These are phyloP conservation scores for Populus nigra DNA, from an alignment of 345 rosid genomes.

Conservation along the genomic window DNA sequence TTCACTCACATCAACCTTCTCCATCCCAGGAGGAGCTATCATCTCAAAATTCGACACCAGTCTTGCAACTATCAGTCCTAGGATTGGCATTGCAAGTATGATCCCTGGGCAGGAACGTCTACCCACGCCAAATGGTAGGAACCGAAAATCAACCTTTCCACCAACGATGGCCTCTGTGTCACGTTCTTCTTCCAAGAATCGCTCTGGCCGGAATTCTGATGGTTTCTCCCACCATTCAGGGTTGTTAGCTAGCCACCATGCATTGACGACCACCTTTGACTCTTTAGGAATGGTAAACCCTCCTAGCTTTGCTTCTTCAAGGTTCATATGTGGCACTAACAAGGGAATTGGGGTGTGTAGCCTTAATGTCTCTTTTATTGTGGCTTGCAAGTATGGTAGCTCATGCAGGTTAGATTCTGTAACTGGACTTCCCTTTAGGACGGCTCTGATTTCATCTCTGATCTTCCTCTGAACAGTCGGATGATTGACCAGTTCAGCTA, in stretches of 20 bases:
- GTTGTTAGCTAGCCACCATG: conserved; percentile 70
- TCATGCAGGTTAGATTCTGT: conserved; percentile 43
- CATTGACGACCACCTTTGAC: conserved; percentile 60
- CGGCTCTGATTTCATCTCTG: conserved; percentile 40
- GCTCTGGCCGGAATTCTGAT: conserved; percentile 50
- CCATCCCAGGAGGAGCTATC: conserved; percentile 34
- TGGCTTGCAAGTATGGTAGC: conserved; percentile 54
- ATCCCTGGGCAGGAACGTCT: conserved; percentile 62
- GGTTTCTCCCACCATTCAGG: conserved; percentile 56
- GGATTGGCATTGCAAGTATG: conserved; percentile 56
- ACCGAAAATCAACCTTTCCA: conserved; percentile 57
- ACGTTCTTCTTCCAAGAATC: conserved; percentile 51
- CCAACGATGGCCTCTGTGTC: conserved; percentile 44
- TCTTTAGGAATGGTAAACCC: conserved; percentile 55
- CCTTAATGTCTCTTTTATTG: conserved; percentile 54
- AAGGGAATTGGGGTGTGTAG: conserved; percentile 60
- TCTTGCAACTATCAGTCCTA: conserved; percentile 49
- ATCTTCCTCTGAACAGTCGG: conserved; percentile 47
- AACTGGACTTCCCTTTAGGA: conserved; percentile 33
- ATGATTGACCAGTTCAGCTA: conserved; percentile 61
- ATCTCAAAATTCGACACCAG: conserved; percentile 49
- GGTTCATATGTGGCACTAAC: conserved; percentile 67
- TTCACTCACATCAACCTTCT: conserved; percentile 48
- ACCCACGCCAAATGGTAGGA: conserved; percentile 58
- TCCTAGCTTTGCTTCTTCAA: conserved; percentile 52